These are phyloP conservation scores for Inonotus hispidus DNA, from an alignment of 1,284 basidiomycete genomes.

Conservation along the genomic window DNA sequence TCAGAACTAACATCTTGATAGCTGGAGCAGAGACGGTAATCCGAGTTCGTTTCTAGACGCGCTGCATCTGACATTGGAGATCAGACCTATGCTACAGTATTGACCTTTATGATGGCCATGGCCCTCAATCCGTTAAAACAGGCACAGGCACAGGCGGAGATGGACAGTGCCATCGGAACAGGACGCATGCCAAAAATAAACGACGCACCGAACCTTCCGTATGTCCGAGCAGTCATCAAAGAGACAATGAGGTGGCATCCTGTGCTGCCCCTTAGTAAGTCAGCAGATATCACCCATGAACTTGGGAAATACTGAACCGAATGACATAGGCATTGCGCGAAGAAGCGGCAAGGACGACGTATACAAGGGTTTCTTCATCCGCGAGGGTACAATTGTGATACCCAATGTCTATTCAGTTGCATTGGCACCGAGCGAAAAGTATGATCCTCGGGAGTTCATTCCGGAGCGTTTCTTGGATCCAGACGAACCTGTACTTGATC, in stretches of 20 bases:
- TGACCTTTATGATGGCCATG: slow-evolving; percentile 37
- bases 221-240: slow-evolving; percentile 26
- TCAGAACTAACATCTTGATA: not conserved
- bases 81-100: slow-evolving; percentile 31
- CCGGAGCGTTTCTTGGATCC: slow-evolving; percentile 25
- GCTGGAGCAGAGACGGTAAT: not conserved
- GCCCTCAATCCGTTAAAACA: slow-evolving; percentile 34
- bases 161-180: slow-evolving; percentile 29
- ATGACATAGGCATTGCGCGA: slow-evolving; percentile 20
- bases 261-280: slow-evolving; percentile 30
- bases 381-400: slow-evolving; percentile 16
- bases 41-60: not conserved
- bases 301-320: not conserved
- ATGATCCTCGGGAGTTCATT: slow-evolving; percentile 25
- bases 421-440: not conserved
- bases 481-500: not conserved
- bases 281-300: not conserved
- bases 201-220: slow-evolving; percentile 33
- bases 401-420: slow-evolving; percentile 15
- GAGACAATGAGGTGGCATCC: slow-evolving; percentile 35
- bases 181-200: slow-evolving; percentile 31
- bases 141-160: slow-evolving; percentile 30
- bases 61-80: not conserved
- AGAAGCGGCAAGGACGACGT: slow-evolving; percentile 12
- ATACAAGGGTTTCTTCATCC: slow-evolving; percentile 18